Evolutionary conservation across 2,329 filamentous ascomycete genomes (phyloP).

Genomic region (Biscogniauxia mediterranea): DNA sequence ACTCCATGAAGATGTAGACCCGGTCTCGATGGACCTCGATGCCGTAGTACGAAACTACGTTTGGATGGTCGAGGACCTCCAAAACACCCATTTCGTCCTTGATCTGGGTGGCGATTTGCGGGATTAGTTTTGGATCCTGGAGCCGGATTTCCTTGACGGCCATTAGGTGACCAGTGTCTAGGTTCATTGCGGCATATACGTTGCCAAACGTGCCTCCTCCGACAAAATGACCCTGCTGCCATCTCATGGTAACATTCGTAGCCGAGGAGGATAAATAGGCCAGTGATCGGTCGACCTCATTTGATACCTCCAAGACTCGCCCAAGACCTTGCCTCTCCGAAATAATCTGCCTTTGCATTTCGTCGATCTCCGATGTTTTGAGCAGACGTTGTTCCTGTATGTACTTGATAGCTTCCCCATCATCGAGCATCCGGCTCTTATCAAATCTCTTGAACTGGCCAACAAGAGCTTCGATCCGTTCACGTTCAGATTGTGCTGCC

Average conservation of each 20-base stretch:
- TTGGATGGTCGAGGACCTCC: slow-evolving; percentile 93
- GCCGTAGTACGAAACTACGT: slow-evolving; percentile 95
- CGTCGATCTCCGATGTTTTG: slow-evolving; percentile 74
- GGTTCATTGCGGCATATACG: slow-evolving; percentile 94
- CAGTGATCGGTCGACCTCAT: slow-evolving; percentile 91
- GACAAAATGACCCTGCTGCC: slow-evolving; percentile 98
- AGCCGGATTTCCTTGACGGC: slow-evolving; percentile 97
- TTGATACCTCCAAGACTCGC: slow-evolving; percentile 87
- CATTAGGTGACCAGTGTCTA: slow-evolving; percentile 95
- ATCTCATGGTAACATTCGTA: slow-evolving; percentile 91
- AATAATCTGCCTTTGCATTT: slow-evolving; percentile 73
- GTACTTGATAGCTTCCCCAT: slow-evolving; percentile 77
- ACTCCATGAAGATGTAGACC: slow-evolving; percentile 99
- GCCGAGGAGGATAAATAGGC: slow-evolving; percentile 92
- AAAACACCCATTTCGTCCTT: slow-evolving; percentile 96
- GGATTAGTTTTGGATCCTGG: slow-evolving; percentile 94
- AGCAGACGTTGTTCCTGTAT: slow-evolving; percentile 74
- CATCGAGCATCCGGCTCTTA: slow-evolving; percentile 69
- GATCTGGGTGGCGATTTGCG: slow-evolving; percentile 90
- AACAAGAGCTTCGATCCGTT: slow-evolving; percentile 76
- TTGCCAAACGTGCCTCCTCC: slow-evolving; percentile 96
- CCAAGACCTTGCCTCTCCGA: slow-evolving; percentile 85
- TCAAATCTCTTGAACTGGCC: slow-evolving; percentile 77
- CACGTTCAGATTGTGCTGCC: slow-evolving; percentile 90
- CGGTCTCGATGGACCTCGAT: slow-evolving; percentile 98